phyloP scores from a whole-genome alignment of 306 rosid species.

The Lablab purpureus region DNA sequence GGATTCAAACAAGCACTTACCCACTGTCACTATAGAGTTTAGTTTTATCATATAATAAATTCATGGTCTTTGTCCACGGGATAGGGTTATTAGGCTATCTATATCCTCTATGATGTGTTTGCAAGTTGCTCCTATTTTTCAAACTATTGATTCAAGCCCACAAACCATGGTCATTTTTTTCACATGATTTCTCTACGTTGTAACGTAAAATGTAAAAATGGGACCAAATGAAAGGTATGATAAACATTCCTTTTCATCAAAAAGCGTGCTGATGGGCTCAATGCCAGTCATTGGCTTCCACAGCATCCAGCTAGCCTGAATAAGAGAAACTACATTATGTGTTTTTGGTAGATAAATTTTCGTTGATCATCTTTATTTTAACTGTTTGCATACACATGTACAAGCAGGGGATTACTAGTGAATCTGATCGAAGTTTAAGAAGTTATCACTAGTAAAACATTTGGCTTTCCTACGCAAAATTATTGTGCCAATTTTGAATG shows the following conservation, averaged over 20 bases:
- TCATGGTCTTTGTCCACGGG: neutral
- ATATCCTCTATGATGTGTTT: constrained; percentile 23
- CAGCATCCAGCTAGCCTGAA: constrained; percentile 23
- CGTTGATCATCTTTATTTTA: constrained; percentile 12
- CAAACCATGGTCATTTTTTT: constrained; percentile 7
- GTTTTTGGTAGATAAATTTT: neutral
- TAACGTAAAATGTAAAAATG: neutral
- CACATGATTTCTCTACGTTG: neutral
- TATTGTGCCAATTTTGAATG: constrained; percentile 28
- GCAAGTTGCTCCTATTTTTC: constrained; percentile 1
- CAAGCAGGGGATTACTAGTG: constrained; percentile 34
- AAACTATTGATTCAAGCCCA: constrained; percentile 18
- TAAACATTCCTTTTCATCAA: neutral
- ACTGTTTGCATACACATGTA: constrained; percentile 12
- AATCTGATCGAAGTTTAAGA: constrained; percentile 13
- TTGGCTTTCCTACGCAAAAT: constrained; percentile 24
- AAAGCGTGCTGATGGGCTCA: constrained; percentile 12
- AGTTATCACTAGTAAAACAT: constrained; percentile 23
- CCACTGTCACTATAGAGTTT: neutral
- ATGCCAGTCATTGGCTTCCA: constrained; percentile 11
- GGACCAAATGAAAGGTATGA: constrained; percentile 20
- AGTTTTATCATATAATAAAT: neutral
- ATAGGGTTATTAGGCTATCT: constrained; percentile 28
- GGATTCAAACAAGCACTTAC: constrained; percentile 33
- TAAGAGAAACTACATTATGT: constrained; percentile 14